A percentile compares a stretch with the other conserved stretches of the same genome.
phyloP scores from a whole-genome alignment of 768 basidiomycete species.

The Mycena vitilis region DNA sequence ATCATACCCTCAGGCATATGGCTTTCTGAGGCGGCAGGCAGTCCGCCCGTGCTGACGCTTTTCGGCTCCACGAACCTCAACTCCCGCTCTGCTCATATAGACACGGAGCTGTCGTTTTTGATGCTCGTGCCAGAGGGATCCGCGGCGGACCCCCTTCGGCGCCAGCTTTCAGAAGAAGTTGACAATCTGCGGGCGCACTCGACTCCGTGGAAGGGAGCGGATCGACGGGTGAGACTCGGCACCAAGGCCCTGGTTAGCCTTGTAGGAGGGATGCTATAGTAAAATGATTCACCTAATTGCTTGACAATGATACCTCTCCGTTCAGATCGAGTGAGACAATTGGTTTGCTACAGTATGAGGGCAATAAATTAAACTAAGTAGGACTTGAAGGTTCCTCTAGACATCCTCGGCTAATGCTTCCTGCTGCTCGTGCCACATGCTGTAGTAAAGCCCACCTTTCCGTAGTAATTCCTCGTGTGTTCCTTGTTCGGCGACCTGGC shows the following conservation, averaged over 20 bases:
- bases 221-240: slow-evolving; percentile 68
- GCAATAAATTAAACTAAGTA: slow-evolving; percentile 4
- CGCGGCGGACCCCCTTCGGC: slow-evolving; percentile 48
- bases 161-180: slow-evolving; percentile 65
- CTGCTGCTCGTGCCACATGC: slow-evolving; percentile 84
- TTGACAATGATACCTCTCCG: no score
- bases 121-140: slow-evolving; percentile 66
- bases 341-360: slow-evolving; percentile 15
- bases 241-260: slow-evolving; percentile 73
- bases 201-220: slow-evolving; percentile 67
- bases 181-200: slow-evolving; percentile 61
- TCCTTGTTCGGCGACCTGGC: slow-evolving; percentile 91
- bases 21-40: slow-evolving; percentile 70
- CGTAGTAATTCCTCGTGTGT: slow-evolving; percentile 90
- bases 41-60: slow-evolving; percentile 77
- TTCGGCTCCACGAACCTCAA: slow-evolving; percentile 97
- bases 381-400: not conserved
- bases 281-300: no score
- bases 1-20: slow-evolving; percentile 73
- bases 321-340: slow-evolving; percentile 1
- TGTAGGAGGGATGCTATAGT: slow-evolving; percentile 76
- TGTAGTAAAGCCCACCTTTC: slow-evolving; percentile 74
- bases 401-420: slow-evolving; percentile 54
- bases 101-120: slow-evolving; percentile 91
- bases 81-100: slow-evolving; percentile 89